Base-by-base conservation (phyloP, 768 basidiomycete genomes). In the Tricholomella constricta region DNA sequence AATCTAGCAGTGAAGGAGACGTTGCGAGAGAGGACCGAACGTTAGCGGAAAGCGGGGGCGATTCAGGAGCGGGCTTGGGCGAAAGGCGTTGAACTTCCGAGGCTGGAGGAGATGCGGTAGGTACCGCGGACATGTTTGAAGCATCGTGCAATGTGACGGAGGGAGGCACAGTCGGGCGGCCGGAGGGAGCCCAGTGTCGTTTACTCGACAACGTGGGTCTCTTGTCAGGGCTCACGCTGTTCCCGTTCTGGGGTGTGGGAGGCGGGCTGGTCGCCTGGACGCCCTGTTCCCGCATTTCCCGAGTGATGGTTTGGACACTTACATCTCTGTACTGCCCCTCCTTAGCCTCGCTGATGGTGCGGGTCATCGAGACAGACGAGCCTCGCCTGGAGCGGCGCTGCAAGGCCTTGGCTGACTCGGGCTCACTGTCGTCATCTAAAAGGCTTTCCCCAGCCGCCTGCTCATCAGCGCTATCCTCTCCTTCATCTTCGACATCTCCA, bases 401-500 rank as follows among this genome's bases (percentile, higher is more conserved):
- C 8, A 44, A 23, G 14, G 34, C 52, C 27, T 56, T 53, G 56
- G 48, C 40, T 34, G 68, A 58, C 54, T 78, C 73, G 25, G 67
- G 56, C 55, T 74, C 76, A 55, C 71, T 72, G 35, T 72, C 73
- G 54, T 68, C 69, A 55, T 64, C 74, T 59, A 64, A 67, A 53
- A 69, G 65, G 41, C 51, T 63, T 17, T 57, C 52, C 29, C 62
- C 63, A 26, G 61, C 61, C n/a, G 51, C 56, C 19, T 60, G 65
- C 26, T 70, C 69, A 15, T 79, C 80, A 15, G 65, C 65, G 20
- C 73, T 74, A 49, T 78, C 77, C 31, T 88, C 85, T 4, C 79
- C 80, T 51, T 88, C 85, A 57, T 88, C 88, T 60, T 91, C 90
- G 54, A 88, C 84, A 60, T 92, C 91, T 4, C 87, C 91, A 65